Conservation (phyloP, 2,329 filamentous ascomycete genomes). For the Aspergillus clavatus region DNA sequence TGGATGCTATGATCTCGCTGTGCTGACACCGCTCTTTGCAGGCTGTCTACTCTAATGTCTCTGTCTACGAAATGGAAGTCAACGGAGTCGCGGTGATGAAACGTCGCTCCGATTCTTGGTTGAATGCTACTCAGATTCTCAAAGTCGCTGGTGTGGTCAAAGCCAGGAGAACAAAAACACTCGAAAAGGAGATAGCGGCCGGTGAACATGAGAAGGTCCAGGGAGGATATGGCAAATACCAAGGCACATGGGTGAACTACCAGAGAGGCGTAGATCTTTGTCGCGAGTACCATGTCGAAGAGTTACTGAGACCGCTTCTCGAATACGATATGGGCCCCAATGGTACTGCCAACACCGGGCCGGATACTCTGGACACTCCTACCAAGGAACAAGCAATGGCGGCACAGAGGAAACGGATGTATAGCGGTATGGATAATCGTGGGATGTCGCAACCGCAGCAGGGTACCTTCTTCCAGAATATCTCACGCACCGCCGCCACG, state of each 20-base stretch:
- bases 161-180: slow-evolving; percentile 92
- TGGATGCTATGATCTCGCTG: neutral
- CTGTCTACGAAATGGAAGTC: slow-evolving; percentile 98
- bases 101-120: slow-evolving; percentile 86
- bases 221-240: slow-evolving; percentile 97
- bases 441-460: slow-evolving; percentile 58
- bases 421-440: slow-evolving; percentile 70
- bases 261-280: slow-evolving; percentile 90
- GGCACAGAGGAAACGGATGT: slow-evolving; percentile 85
- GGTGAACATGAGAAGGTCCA: slow-evolving; percentile 98
- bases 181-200: slow-evolving; percentile 95
- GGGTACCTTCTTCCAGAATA: slow-evolving; percentile 95
- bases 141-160: slow-evolving; percentile 98
- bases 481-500: slow-evolving; percentile 86
- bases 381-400: slow-evolving; percentile 99
- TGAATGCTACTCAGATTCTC: slow-evolving; percentile 96
- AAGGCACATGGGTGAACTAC: slow-evolving; percentile 97
- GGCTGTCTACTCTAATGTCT: slow-evolving; percentile 91
- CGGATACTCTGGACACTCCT: slow-evolving; percentile 80
- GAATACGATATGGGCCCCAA: slow-evolving; percentile 48
- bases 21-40: slow-evolving; percentile 25
- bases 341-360: slow-evolving; percentile 62
- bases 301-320: slow-evolving; percentile 44
- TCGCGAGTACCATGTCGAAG: slow-evolving; percentile 59
- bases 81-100: slow-evolving; percentile 94